Conservation (phyloP, 345 rosid species). For the Gossypium thurberi region DNA sequence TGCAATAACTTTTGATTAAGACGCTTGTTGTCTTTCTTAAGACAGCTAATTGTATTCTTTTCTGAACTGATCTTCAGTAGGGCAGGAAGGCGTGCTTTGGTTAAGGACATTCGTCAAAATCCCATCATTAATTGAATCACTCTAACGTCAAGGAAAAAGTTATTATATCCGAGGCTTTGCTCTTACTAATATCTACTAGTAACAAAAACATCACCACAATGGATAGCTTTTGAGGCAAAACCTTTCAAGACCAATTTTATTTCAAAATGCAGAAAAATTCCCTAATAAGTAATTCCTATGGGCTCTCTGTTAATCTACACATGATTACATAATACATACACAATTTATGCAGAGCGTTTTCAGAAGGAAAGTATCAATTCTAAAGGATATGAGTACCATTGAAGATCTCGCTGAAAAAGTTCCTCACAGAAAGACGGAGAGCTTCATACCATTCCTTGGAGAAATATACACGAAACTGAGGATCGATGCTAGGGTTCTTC, state of each 20-base stretch:
- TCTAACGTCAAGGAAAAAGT: conserved; percentile 10
- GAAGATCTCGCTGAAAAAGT: conserved; percentile 64
- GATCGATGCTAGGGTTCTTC: conserved; percentile 55
- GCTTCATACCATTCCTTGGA: conserved; percentile 67
- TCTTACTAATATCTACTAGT: background rate
- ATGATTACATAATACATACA: background rate
- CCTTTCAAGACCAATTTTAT: background rate
- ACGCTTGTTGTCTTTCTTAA: conserved; percentile 53
- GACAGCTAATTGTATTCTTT: conserved; percentile 37
- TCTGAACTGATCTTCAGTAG: conserved; percentile 58
- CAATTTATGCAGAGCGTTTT: background rate
- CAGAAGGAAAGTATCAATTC: background rate
- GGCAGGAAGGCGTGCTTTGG: conserved; percentile 55
- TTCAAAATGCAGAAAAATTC: background rate
- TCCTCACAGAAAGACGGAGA: conserved; percentile 52
- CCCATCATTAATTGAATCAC: conserved; percentile 10
- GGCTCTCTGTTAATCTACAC: background rate
- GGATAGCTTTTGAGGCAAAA: background rate
- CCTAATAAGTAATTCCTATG: background rate
- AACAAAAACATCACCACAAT: background rate
- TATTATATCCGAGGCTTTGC: background rate
- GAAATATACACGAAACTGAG: conserved; percentile 55
- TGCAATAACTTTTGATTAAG: conserved; percentile 52
- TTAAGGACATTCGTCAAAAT: conserved; percentile 34
- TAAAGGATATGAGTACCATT: conserved; percentile 70